Evolutionary conservation across 257 asterid genomes (phyloP).

Genomic region (Cordia subcordata): DNA sequence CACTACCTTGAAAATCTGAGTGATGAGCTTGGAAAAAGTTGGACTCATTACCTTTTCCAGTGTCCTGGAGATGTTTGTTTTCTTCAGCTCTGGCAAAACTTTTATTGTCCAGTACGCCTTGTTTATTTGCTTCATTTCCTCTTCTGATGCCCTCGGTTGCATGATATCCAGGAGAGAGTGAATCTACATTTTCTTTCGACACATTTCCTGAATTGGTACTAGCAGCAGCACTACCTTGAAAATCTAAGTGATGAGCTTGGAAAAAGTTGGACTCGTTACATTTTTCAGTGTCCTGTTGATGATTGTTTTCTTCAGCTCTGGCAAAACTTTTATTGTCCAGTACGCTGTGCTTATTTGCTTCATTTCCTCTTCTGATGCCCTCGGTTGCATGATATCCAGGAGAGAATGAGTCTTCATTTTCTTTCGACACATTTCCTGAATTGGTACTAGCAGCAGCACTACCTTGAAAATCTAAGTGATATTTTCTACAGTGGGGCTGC

Average conservation of each 20-base stretch:
- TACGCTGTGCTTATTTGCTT: not conserved
- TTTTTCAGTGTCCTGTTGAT: conserved; percentile 1
- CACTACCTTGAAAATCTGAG: not conserved
- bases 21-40: too few species aligned
- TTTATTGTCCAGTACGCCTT: too few species aligned
- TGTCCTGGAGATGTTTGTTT: too few species aligned
- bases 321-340: conserved; percentile 1
- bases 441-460: not conserved
- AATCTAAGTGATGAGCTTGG: too few species aligned
- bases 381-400: not conserved
- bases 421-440: conserved; percentile 5
- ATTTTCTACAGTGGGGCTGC: not conserved
- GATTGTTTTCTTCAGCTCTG: not conserved
- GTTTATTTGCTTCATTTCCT: too few species aligned
- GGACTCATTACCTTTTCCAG: too few species aligned
- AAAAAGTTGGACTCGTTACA: not conserved
- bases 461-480: not conserved
- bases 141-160: too few species aligned
- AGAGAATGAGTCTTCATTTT: not conserved
- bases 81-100: too few species aligned
- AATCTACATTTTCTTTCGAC: conserved; percentile 1
- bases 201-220: conserved; percentile 4
- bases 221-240: conserved; percentile 2
- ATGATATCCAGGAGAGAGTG: too few species aligned
- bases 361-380: not conserved